These are phyloP conservation scores for Hericium alpestre DNA, from an alignment of 768 basidiomycete species.

Conservation along the genomic window DNA sequence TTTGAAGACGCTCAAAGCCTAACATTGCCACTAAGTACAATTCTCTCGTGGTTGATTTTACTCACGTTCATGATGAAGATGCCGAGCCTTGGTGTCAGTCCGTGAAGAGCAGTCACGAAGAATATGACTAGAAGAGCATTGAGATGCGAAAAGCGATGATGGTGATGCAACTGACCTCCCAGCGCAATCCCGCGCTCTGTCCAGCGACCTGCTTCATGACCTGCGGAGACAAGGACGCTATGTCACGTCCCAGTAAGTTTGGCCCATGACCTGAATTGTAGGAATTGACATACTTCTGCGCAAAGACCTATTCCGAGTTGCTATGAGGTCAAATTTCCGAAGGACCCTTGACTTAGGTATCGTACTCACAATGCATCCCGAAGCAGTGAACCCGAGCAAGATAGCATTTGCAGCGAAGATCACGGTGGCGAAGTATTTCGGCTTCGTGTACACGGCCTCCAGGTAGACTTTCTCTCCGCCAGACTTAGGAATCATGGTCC, in stretches of 20 bases:
- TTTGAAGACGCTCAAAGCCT: constrained; percentile 46
- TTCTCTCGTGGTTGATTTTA: neutral
- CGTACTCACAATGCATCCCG: constrained; percentile 37
- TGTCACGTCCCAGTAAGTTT: neutral
- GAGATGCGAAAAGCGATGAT: neutral
- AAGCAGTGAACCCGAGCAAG: constrained; percentile 30
- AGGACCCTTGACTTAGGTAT: neutral
- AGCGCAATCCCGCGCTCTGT: constrained; percentile 48
- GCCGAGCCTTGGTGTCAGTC: constrained; percentile 37
- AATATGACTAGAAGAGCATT: constrained; percentile 29
- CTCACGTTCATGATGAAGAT: constrained; percentile 45
- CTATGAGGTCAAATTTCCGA: neutral
- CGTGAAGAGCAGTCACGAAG: constrained; percentile 42
- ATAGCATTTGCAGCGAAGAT: constrained; percentile 40
- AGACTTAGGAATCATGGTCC: constrained; percentile 52
- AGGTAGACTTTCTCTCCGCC: constrained; percentile 58
- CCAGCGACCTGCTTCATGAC: constrained; percentile 32
- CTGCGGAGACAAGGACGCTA: constrained; percentile 41
- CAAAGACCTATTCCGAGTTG: constrained; percentile 19
- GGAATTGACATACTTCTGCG: constrained; percentile 13
- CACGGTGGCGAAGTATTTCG: constrained; percentile 36
- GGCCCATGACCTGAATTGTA: neutral
- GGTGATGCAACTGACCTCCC: constrained; percentile 27
- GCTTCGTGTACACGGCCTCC: constrained; percentile 41
- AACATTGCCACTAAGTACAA: neutral